A percentile compares a stretch with the other conserved stretches of the same genome.
Evolutionary conservation across 2,329 filamentous ascomycete species (phyloP).

Genomic region (Fusarium piperis): DNA sequence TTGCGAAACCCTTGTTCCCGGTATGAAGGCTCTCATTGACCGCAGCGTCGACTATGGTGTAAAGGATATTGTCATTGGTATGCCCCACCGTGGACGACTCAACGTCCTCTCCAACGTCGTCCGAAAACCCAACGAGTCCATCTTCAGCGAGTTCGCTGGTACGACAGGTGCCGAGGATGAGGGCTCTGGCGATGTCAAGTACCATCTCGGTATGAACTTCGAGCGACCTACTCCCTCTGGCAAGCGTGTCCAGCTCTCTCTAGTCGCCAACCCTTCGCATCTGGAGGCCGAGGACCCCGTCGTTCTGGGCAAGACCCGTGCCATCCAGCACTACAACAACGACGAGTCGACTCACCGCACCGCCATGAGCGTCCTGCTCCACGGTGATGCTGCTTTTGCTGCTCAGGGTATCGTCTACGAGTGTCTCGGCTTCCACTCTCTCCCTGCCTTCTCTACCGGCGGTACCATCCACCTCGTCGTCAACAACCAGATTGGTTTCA

Average conservation of each 20-base stretch:
- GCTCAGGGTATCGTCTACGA: slow-evolving; percentile 98
- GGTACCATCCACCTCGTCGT: slow-evolving; percentile 97
- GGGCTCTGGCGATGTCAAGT: slow-evolving; percentile 98
- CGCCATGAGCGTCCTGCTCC: slow-evolving; percentile 94
- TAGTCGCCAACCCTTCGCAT: slow-evolving; percentile 98
- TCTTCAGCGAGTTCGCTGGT: slow-evolving; percentile 98
- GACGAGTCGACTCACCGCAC: slow-evolving; percentile 89
- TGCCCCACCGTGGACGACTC: slow-evolving; percentile 98
- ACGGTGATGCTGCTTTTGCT: slow-evolving; percentile 97
- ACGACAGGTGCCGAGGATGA: slow-evolving; percentile 89
- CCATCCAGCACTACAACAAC: slow-evolving; percentile 98
- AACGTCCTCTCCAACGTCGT: slow-evolving; percentile 99
- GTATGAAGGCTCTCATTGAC: slow-evolving; percentile 99
- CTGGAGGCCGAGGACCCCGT: slow-evolving; percentile 98
- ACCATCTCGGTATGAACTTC: slow-evolving; percentile 99
- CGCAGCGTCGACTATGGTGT: slow-evolving; percentile 98
- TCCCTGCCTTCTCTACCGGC: slow-evolving; percentile 95
- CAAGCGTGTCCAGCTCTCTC: slow-evolving; percentile 98
- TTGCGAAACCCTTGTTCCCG: slow-evolving; percentile 94
- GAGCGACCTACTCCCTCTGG: slow-evolving; percentile 97
- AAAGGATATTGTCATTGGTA: slow-evolving; percentile 99
- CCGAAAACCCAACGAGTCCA: slow-evolving; percentile 98
- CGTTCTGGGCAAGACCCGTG: slow-evolving; percentile 95
- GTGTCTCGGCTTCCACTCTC: slow-evolving; percentile 95
- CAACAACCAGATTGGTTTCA: slow-evolving; percentile 99